A percentile compares a stretch with the other conserved stretches of the same genome.
phyloP scores from a whole-genome alignment of 176 grass and related monocot genomes.

The Alopecurus myosuroides region DNA sequence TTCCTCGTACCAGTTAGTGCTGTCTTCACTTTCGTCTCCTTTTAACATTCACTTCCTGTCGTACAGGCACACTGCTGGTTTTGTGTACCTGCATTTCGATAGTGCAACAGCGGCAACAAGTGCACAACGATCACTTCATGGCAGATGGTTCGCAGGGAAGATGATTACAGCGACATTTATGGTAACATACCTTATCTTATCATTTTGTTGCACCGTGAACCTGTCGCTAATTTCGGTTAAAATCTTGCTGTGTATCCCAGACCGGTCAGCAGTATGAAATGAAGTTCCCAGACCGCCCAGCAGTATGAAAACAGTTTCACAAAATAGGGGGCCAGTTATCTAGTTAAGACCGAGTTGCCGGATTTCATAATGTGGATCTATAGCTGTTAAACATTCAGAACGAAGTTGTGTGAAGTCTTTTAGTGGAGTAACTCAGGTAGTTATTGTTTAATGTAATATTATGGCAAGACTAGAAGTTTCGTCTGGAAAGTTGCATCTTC shows the following conservation, averaged over 20 bases:
- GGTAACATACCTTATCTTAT: slow-evolving; percentile 32
- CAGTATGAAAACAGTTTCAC: slow-evolving; percentile 67
- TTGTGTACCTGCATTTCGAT: slow-evolving; percentile 84
- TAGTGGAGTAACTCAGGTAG: slow-evolving; percentile 3
- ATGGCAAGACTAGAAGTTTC: background rate
- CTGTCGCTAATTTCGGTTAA: background rate
- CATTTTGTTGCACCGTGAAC: background rate
- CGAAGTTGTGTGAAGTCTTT: background rate
- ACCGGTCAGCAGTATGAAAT: slow-evolving; percentile 59
- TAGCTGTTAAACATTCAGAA: background rate
- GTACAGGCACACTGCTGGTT: slow-evolving; percentile 72
- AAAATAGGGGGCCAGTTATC: slow-evolving; percentile 4
- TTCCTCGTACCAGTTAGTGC: too few relatives aligned
- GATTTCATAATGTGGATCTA: background rate
- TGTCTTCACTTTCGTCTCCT: background rate
- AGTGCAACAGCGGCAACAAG: slow-evolving; percentile 44
- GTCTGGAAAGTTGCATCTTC: background rate
- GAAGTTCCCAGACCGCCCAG: slow-evolving; percentile 63
- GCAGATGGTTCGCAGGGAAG: slow-evolving; percentile 73
- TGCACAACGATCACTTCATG: slow-evolving; percentile 74
- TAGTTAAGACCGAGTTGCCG: background rate
- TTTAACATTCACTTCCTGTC: slow-evolving; percentile 15
- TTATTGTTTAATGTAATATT: slow-evolving; percentile 16
- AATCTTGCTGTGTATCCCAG: slow-evolving; percentile 25
- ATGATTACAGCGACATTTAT: slow-evolving; percentile 93